phyloP scores from a whole-genome alignment of 106 monocot genomes.

The Apostasia shenzhenica region DNA sequence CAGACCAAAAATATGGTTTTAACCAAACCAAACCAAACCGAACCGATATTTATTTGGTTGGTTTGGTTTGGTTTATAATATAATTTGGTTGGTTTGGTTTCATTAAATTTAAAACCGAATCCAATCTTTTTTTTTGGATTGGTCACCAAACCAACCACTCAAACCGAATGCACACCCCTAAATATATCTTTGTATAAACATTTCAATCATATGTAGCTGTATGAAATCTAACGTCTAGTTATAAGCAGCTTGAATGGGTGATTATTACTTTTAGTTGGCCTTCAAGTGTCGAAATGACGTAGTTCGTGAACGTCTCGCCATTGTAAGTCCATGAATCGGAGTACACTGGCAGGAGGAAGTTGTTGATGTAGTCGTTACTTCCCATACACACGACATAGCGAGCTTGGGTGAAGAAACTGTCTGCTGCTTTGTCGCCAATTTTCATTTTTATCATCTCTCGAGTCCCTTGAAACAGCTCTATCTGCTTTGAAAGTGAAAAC shows the following conservation, averaged over 20 bases:
- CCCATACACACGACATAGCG: conserved; percentile 70
- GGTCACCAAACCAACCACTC: no score
- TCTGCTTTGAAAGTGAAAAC: conserved; percentile 85
- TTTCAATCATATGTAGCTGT: not conserved
- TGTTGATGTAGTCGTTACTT: conserved; percentile 98
- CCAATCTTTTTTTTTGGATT: no score
- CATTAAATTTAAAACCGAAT: no score
- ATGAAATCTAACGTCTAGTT: not conserved
- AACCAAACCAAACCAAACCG: no score
- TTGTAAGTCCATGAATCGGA: conserved; percentile 76
- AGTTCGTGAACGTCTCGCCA: conserved; percentile 46
- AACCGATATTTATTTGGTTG: no score
- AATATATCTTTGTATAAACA: no score
- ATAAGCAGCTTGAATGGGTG: not conserved
- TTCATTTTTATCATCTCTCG: conserved; percentile 67
- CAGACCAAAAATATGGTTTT: no score
- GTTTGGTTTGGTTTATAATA: no score
- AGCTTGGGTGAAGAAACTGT: conserved; percentile 59
- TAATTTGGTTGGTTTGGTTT: no score
- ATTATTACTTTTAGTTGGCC: conserved; percentile 52
- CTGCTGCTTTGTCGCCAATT: conserved; percentile 43
- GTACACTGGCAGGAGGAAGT: conserved; percentile 80
- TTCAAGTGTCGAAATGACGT: conserved; percentile 52
- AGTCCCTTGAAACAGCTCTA: conserved; percentile 84
- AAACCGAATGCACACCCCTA: no score